Conservation (phyloP, 2,329 filamentous ascomycete genomes). For the Alternaria rosae region DNA sequence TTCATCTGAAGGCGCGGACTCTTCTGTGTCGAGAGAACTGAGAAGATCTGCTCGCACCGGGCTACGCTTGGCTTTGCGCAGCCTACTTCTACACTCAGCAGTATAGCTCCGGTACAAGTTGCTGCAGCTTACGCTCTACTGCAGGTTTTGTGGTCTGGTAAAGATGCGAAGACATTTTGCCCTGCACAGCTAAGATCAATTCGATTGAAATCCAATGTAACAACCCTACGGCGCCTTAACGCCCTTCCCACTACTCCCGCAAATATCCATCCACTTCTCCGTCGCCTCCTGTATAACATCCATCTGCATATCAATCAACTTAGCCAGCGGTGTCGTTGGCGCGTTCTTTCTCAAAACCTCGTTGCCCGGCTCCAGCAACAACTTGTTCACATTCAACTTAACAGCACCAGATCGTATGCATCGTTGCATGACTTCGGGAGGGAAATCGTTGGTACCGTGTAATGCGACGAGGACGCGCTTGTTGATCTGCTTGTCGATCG, state of each 20-base stretch:
- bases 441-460: conserved; percentile 66
- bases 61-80: background rate
- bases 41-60: background rate
- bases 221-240: conserved; percentile 9
- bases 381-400: conserved; percentile 67
- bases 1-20: background rate
- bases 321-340: conserved; percentile 34
- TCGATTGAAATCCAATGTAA: too few relatives aligned
- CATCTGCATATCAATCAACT: conserved; percentile 57
- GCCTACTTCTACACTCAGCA: background rate
- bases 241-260: conserved; percentile 56
- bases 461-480: conserved; percentile 60
- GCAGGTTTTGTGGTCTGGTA: background rate
- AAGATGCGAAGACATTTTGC: background rate
- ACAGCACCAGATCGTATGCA: conserved; percentile 63
- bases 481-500: conserved; percentile 41
- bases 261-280: conserved; percentile 60
- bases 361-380: conserved; percentile 58
- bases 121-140: background rate
- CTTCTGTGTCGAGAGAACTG: background rate
- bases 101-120: accelerated
- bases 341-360: conserved; percentile 53
- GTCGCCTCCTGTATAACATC: conserved; percentile 53
- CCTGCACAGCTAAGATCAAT: accelerated
- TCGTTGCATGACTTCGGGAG: conserved; percentile 57